A percentile compares a stretch with the other conserved stretches of the same genome.
Conservation (phyloP, 495 filamentous ascomycete genomes). For the Aspergillus sclerotiicarbonarius region DNA sequence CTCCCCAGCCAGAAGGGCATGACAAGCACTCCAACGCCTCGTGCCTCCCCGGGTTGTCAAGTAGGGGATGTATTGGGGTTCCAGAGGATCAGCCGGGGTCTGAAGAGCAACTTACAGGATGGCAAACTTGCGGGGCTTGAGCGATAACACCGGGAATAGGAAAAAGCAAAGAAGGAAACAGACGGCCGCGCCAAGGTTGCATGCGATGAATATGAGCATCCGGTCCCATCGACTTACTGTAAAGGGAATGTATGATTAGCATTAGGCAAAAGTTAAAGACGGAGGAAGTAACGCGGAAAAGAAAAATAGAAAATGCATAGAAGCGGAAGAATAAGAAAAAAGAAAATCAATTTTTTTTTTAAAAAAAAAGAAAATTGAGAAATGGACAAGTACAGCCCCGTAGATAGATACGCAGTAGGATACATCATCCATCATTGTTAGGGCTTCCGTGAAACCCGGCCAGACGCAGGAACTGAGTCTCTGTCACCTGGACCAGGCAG, state of each 20-base stretch:
- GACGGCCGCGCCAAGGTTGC: conserved; percentile 84
- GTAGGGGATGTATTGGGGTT: neutral
- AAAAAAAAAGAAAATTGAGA: conserved; percentile 7
- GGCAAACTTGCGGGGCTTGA: conserved; percentile 89
- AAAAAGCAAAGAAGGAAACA: conserved; percentile 92
- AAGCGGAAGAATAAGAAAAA: conserved; percentile 12
- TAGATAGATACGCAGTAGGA: neutral
- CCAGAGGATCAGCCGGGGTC: conserved; percentile 8
- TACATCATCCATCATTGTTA: conserved; percentile 4
- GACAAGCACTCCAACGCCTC: conserved; percentile 18
- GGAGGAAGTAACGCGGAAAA: neutral
- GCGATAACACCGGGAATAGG: conserved; percentile 74
- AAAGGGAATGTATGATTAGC: conserved; percentile 20
- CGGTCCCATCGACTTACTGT: conserved; percentile 98
- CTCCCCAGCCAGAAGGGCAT: conserved; percentile 17
- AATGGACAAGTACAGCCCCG: neutral
- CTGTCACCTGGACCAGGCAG: conserved; percentile 36
- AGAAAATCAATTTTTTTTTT: too few relatives aligned
- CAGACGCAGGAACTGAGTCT: conserved; percentile 41
- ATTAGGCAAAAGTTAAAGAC: conserved; percentile 16
- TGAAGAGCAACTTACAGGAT: conserved; percentile 72
- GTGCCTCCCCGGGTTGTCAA: conserved; percentile 7
- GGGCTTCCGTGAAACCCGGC: conserved; percentile 26
- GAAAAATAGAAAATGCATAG: conserved; percentile 11
- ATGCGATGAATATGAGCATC: conserved; percentile 83